Percentiles rank a stretch among this genome's conserved stretches.
Evolutionary conservation across 768 basidiomycete species (phyloP).

Genomic region (Mycena pura): DNA sequence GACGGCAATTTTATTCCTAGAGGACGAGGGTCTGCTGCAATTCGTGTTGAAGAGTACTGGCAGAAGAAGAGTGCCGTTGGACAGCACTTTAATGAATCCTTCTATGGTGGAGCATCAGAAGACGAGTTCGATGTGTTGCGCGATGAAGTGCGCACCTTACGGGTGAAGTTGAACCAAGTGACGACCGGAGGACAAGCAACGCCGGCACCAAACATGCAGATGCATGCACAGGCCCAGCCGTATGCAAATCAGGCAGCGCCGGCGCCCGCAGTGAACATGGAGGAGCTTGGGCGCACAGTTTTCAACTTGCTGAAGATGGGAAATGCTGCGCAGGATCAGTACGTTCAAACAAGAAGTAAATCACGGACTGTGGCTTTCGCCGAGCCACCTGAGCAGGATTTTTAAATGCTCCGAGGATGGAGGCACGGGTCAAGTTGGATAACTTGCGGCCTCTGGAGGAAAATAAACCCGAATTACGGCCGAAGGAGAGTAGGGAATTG

Average conservation of each 20-base stretch:
- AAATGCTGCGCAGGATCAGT: not conserved
- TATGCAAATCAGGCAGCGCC: not conserved
- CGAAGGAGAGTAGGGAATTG: no score
- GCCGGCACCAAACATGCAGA: not conserved
- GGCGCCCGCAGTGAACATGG: not conserved
- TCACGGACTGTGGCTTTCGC: not conserved
- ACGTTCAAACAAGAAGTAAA: constrained; percentile 5
- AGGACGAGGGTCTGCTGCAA: not conserved
- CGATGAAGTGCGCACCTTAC: constrained; percentile 12
- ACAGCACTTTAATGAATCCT: not conserved
- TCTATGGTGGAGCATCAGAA: not conserved
- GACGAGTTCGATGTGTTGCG: constrained; percentile 5
- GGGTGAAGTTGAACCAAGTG: constrained; percentile 7
- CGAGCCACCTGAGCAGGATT: constrained; percentile 10
- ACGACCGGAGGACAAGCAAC: not conserved
- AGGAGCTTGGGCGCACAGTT: constrained; percentile 6
- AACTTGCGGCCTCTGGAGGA: constrained; percentile 4
- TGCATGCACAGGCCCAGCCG: not conserved
- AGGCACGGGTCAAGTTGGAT: not conserved
- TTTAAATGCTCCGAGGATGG: constrained; percentile 13
- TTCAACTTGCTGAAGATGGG: not conserved
- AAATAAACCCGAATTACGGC: not conserved
- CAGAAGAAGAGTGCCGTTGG: constrained; percentile 1
- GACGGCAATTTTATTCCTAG: constrained; percentile 1
- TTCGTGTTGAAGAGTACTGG: constrained; percentile 9